Evolutionary conservation across 1,284 basidiomycete species (phyloP).

Genomic region (Xerocomus cyaneibrunnescens): DNA sequence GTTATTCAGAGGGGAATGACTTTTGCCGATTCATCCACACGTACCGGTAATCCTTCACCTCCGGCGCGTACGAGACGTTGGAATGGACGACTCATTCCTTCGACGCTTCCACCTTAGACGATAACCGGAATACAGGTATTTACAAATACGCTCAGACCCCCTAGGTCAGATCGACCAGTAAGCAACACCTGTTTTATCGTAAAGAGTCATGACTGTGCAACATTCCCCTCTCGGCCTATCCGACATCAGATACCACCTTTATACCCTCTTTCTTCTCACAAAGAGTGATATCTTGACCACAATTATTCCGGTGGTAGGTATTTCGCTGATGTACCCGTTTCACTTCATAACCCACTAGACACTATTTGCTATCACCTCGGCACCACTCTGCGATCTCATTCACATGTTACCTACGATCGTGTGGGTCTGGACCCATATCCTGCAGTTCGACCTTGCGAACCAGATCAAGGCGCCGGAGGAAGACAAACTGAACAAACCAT

Average conservation of each 20-base stretch:
- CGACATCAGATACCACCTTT: conserved; percentile 24
- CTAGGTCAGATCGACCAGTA: neutral
- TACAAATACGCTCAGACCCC: conserved; percentile 13
- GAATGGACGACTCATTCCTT: neutral
- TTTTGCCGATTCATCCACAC: neutral
- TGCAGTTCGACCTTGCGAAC: conserved; percentile 46
- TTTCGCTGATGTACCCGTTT: neutral
- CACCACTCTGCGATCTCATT: conserved; percentile 27
- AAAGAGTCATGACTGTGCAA: conserved; percentile 19
- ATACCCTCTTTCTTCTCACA: conserved; percentile 43
- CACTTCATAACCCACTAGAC: conserved; percentile 30
- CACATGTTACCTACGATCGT: conserved; percentile 31
- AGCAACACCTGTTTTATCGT: neutral
- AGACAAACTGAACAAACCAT: conserved; percentile 42
- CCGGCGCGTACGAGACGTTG: neutral
- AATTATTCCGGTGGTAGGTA: conserved; percentile 41
- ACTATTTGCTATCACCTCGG: conserved; percentile 36
- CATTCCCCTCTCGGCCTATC: conserved; percentile 4
- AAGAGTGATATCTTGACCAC: conserved; percentile 42
- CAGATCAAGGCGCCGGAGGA: conserved; percentile 42
- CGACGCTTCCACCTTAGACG: neutral
- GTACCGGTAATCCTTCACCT: neutral
- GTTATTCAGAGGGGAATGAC: neutral
- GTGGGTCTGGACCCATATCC: conserved; percentile 46
- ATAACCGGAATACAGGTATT: neutral